Percentiles rank a stretch among this genome's conserved stretches.
phyloP scores from a whole-genome alignment of 139 green algal species.

The Tetraselmis striata region DNA sequence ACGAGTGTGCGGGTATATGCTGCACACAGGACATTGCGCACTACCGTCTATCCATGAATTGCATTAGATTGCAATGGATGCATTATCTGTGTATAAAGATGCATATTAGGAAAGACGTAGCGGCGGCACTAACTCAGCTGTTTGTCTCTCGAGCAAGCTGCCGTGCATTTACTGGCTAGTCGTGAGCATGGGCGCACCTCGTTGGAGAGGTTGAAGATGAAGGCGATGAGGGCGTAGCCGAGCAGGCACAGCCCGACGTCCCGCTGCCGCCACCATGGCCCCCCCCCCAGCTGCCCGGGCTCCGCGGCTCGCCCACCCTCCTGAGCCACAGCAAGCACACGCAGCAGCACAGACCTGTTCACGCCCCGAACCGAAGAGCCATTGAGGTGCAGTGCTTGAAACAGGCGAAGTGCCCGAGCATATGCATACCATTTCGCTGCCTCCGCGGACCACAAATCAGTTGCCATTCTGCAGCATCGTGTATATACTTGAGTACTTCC shows the following conservation, averaged over 20 bases:
- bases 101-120: too few species aligned
- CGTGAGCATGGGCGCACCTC: conserved; percentile 1
- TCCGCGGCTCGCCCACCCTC: neutral
- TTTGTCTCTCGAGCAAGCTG: too few species aligned
- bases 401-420: neutral
- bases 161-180: neutral
- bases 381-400: neutral
- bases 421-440: too few species aligned
- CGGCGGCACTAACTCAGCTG: too few species aligned
- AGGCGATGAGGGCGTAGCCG: conserved; percentile 44
- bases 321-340: neutral
- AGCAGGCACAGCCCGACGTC: conserved; percentile 33
- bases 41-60: too few species aligned
- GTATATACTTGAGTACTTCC: too few species aligned
- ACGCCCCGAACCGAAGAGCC: neutral
- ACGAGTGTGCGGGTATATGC: too few species aligned
- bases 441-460: too few species aligned
- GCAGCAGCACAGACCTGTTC: neutral
- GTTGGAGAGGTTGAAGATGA: conserved; percentile 51
- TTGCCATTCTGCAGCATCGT: too few species aligned
- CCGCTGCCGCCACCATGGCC: conserved; percentile 30
- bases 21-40: too few species aligned
- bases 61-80: neutral
- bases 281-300: neutral
- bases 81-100: too few species aligned